These are phyloP conservation scores for Miamiensis avidus DNA, from an alignment of 169 alveolate species.

Conservation along the genomic window DNA sequence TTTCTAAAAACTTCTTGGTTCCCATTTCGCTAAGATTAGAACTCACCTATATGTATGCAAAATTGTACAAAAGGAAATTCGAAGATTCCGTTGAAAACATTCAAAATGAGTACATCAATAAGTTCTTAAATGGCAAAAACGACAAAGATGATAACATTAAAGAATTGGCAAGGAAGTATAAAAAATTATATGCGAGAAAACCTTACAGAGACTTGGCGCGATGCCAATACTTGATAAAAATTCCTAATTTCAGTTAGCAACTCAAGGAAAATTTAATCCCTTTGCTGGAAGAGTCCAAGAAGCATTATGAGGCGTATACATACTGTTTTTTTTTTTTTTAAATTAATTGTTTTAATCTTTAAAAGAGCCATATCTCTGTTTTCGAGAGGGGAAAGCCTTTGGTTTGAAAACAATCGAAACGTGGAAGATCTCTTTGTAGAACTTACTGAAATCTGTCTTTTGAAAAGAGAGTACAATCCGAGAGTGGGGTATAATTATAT, in stretches of 20 bases:
- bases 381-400: conserved; percentile 25
- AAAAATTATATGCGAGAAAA: conserved; percentile 1
- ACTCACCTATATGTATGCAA: background rate
- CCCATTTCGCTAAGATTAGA: background rate
- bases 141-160: background rate
- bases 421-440: conserved; percentile 23
- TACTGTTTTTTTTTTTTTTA: too few species aligned
- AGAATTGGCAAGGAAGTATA: conserved; percentile 15
- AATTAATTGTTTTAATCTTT: too few species aligned
- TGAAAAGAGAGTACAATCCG: conserved; percentile 29
- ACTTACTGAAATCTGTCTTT: conserved; percentile 1
- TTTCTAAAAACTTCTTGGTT: background rate
- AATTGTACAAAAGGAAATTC: background rate
- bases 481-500: conserved; percentile 17
- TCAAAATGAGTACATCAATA: background rate
- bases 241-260: conserved; percentile 14
- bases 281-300: conserved; percentile 11
- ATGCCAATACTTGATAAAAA: conserved; percentile 3
- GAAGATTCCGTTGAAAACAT: background rate
- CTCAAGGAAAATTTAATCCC: conserved; percentile 7
- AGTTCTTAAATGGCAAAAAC: background rate
- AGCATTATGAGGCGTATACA: background rate
- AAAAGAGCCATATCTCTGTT: conserved; percentile 8
- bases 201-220: conserved; percentile 20
- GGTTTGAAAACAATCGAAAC: conserved; percentile 13